Conservation (phyloP, 1,284 basidiomycete genomes). For the Malassezia japonica region DNA sequence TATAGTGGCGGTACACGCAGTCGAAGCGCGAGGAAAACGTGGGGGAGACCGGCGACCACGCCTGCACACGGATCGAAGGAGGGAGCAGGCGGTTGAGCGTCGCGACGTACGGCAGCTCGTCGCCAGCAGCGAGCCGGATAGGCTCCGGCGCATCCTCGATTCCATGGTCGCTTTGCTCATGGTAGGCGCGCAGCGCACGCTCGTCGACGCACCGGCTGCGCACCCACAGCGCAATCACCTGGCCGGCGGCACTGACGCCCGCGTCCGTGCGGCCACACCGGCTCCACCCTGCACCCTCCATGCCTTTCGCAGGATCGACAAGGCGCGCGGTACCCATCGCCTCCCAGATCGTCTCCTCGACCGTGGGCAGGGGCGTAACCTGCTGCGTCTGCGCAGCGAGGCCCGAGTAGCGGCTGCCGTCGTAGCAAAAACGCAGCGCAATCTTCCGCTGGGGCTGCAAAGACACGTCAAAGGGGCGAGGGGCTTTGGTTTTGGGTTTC, state of each 20-base stretch:
- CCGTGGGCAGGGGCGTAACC: constrained; percentile 62
- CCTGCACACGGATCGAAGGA: constrained; percentile 76
- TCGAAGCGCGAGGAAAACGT: constrained; percentile 80
- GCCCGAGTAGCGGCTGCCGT: constrained; percentile 83
- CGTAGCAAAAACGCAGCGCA: constrained; percentile 81
- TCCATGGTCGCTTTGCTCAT: neutral
- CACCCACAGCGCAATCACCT: constrained; percentile 79
- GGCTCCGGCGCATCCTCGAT: neutral
- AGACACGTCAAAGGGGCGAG: constrained; percentile 57
- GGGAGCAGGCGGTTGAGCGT: constrained; percentile 86
- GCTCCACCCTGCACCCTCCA: constrained; percentile 67
- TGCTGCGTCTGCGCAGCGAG: constrained; percentile 57
- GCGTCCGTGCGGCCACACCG: constrained; percentile 87
- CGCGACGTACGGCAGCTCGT: constrained; percentile 67
- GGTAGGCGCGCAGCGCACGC: constrained; percentile 14
- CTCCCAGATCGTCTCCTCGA: constrained; percentile 76
- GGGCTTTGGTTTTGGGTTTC: constrained; percentile 9
- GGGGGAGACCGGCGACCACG: constrained; percentile 80
- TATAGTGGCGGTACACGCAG: constrained; percentile 83
- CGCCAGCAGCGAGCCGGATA: neutral
- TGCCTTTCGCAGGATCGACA: constrained; percentile 31
- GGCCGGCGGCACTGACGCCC: constrained; percentile 86
- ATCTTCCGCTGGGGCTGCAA: constrained; percentile 69
- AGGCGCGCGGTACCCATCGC: constrained; percentile 52
- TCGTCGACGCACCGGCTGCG: constrained; percentile 37